These are phyloP conservation scores for Centella asiatica DNA, from an alignment of 129 eudicot species.

Conservation along the genomic window DNA sequence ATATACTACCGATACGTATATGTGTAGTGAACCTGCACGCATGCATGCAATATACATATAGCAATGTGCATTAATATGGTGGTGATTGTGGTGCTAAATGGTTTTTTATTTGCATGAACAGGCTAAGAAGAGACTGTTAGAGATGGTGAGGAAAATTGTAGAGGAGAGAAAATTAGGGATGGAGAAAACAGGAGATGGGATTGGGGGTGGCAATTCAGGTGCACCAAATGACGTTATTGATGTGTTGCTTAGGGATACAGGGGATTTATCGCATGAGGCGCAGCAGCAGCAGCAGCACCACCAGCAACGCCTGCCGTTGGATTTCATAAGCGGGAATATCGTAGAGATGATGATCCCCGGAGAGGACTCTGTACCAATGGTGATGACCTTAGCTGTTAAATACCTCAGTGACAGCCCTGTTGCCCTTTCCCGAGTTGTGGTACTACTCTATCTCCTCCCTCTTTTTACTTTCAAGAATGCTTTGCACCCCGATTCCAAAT, in stretches of 20 bases:
- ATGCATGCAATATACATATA: not conserved
- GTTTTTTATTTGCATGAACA: constrained; percentile 8
- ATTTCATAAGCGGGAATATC: constrained; percentile 69
- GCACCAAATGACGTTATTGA: constrained; percentile 60
- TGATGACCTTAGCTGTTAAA: constrained; percentile 81
- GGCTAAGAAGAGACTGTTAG: constrained; percentile 71
- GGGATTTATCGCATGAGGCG: constrained; percentile 44
- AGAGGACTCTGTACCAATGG: constrained; percentile 92
- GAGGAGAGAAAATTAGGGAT: constrained; percentile 49
- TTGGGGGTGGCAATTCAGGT: constrained; percentile 8
- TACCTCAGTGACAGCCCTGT: constrained; percentile 62
- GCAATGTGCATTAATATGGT: too few relatives aligned
- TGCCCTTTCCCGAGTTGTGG: constrained; percentile 60
- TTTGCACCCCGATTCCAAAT: not conserved
- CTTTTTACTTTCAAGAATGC: not conserved
- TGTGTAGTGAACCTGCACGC: too few relatives aligned
- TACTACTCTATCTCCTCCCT: constrained; percentile 19
- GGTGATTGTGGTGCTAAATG: too few relatives aligned
- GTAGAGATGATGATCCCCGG: constrained; percentile 99
- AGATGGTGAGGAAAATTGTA: constrained; percentile 50
- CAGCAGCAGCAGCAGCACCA: constrained; percentile 10
- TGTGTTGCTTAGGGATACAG: constrained; percentile 53
- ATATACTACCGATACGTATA: too few relatives aligned
- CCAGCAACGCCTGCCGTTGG: constrained; percentile 40
- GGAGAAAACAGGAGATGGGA: constrained; percentile 24